Evolutionary conservation across 768 basidiomycete genomes (phyloP).

Genomic region (Boletus vinaceobasis): DNA sequence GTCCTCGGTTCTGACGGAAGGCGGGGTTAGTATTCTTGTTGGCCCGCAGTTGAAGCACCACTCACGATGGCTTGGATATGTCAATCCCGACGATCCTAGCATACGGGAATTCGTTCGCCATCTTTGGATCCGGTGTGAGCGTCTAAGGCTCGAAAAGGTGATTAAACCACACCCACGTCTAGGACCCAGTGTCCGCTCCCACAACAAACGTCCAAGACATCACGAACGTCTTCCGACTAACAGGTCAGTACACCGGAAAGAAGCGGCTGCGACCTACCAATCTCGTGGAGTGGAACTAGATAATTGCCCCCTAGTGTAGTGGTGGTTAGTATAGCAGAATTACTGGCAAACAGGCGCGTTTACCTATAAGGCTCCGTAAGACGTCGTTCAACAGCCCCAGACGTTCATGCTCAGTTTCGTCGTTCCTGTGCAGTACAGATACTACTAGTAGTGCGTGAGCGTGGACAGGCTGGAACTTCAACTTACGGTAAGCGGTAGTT

Average conservation of each 20-base stretch:
- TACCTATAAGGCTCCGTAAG: not conserved
- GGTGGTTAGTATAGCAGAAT: too few relatives aligned
- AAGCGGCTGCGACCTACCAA: not conserved
- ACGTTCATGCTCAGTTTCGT: not conserved
- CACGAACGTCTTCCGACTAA: not conserved
- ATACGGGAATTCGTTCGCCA: constrained; percentile 1
- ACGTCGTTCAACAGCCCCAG: not conserved
- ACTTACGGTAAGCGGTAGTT: constrained; percentile 2
- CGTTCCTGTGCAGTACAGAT: not conserved
- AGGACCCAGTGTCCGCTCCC: constrained; percentile 7
- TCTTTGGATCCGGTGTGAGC: not conserved
- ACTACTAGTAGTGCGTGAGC: too few relatives aligned
- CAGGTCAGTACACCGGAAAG: not conserved
- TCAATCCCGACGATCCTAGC: not conserved
- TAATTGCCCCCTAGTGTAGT: not conserved
- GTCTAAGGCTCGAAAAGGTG: not conserved
- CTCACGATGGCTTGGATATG: constrained; percentile 3
- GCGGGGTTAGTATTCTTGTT: not conserved
- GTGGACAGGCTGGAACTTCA: too few relatives aligned
- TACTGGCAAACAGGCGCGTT: not conserved
- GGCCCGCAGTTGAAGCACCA: not conserved
- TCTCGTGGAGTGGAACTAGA: not conserved
- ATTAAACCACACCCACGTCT: not conserved
- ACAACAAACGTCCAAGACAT: constrained; percentile 4
- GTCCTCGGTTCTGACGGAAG: not conserved